These are phyloP conservation scores for Rhizophora mangle DNA, from an alignment of 345 rosid species.

Conservation along the genomic window DNA sequence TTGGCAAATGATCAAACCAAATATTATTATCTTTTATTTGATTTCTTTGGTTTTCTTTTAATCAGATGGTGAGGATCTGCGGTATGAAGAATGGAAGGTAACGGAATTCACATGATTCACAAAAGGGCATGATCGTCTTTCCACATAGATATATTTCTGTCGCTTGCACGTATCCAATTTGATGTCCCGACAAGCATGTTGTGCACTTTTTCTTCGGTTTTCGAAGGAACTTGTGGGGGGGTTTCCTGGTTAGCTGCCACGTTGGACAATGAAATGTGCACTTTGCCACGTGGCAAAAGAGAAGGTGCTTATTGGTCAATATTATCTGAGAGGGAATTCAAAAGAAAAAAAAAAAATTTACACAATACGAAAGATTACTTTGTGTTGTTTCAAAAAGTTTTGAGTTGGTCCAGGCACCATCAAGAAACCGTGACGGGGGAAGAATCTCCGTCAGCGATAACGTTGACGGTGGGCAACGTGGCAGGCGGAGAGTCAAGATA, in stretches of 20 bases:
- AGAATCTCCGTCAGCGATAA: constrained; percentile 21
- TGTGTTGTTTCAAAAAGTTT: not conserved
- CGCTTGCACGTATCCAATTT: not conserved
- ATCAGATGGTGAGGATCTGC: too few species aligned
- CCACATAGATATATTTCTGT: too few species aligned
- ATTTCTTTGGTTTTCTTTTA: too few species aligned
- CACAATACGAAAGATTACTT: not conserved
- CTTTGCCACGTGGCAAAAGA: constrained; percentile 28
- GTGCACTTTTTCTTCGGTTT: too few species aligned
- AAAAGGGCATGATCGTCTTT: constrained; percentile 12
- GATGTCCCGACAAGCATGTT: constrained; percentile 23
- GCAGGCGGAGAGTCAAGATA: not conserved
- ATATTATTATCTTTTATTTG: too few species aligned
- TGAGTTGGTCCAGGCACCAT: constrained; percentile 2
- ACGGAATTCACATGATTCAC: not conserved
- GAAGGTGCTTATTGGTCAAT: constrained; percentile 20
- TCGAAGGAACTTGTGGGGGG: not conserved
- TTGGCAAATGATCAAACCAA: too few species aligned
- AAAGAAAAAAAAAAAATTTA: not conserved
- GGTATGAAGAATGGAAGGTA: too few species aligned
- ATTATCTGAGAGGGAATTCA: constrained; percentile 11
- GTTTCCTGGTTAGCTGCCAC: constrained; percentile 5
- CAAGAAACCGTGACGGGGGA: constrained; percentile 14
- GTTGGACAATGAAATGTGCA: not conserved
- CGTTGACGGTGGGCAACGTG: constrained; percentile 21